These are phyloP conservation scores for Balansia obtecta DNA, from an alignment of 2,329 filamentous ascomycete species.

Conservation along the genomic window DNA sequence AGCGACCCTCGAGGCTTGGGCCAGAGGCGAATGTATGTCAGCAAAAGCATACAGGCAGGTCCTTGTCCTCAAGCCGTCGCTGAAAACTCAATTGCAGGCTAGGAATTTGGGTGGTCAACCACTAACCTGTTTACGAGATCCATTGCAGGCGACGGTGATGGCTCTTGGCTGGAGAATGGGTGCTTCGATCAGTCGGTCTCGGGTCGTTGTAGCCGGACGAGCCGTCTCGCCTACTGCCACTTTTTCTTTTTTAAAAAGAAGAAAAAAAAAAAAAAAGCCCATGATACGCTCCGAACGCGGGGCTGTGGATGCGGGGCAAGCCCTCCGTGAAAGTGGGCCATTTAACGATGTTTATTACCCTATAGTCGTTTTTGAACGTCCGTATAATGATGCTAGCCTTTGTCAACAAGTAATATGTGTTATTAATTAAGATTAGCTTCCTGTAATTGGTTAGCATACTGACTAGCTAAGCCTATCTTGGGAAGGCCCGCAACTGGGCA, in stretches of 20 bases:
- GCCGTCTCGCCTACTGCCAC: background rate
- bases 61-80: background rate
- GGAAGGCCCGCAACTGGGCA: too few relatives aligned
- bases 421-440: too few relatives aligned
- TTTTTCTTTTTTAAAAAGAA: too few relatives aligned
- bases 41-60: background rate
- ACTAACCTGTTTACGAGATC: slow-evolving; percentile 43
- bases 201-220: background rate
- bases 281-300: background rate
- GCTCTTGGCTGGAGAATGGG: background rate
- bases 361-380: too few relatives aligned
- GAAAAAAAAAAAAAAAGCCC: too few relatives aligned
- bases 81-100: background rate
- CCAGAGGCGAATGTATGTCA: background rate
- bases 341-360: too few relatives aligned
- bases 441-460: too few relatives aligned
- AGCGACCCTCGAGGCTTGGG: slow-evolving; percentile 71
- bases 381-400: too few relatives aligned
- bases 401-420: too few relatives aligned
- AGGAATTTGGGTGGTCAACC: background rate
- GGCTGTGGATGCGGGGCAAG: background rate
- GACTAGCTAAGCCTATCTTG: too few relatives aligned
- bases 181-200: background rate
- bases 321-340: too few relatives aligned
- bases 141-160: slow-evolving; percentile 20